These are phyloP conservation scores for Strigomonas culicis DNA, from an alignment of 208 protist species.

Conservation along the genomic window DNA sequence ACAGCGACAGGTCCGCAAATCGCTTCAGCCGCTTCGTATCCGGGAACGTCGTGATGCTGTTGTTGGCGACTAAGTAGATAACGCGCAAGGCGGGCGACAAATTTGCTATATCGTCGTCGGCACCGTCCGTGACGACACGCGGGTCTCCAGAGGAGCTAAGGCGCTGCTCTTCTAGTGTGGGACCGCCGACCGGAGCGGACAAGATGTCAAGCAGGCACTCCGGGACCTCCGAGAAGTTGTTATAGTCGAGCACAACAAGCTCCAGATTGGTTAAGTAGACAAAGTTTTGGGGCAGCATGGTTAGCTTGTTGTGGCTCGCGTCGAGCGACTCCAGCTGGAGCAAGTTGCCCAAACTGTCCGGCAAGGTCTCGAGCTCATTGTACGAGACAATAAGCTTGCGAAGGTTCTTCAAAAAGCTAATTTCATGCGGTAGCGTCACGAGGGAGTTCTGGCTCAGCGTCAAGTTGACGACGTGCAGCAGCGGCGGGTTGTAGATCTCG, in stretches of 20 bases:
- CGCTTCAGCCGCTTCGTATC: conserved; percentile 27
- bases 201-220: conserved; percentile 59
- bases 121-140: conserved; percentile 8
- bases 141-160: background rate
- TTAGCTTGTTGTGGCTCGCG: conserved; percentile 75
- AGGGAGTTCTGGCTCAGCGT: conserved; percentile 77
- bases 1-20: conserved; percentile 61
- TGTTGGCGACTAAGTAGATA: conserved; percentile 79
- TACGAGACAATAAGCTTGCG: conserved; percentile 69
- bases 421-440: conserved; percentile 54
- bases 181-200: background rate
- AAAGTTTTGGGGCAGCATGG: conserved; percentile 64
- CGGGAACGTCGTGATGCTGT: conserved; percentile 54
- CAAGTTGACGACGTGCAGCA: conserved; percentile 54
- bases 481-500: conserved; percentile 71
- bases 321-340: conserved; percentile 62
- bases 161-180: background rate
- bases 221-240: conserved; percentile 72
- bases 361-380: conserved; percentile 74
- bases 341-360: conserved; percentile 67
- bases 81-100: conserved; percentile 47
- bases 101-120: conserved; percentile 13
- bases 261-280: conserved; percentile 46
- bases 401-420: conserved; percentile 62
- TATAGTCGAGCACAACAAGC: conserved; percentile 78